phyloP scores from a whole-genome alignment of 2,329 filamentous ascomycete species.

The Fonsecaea multimorphosa region DNA sequence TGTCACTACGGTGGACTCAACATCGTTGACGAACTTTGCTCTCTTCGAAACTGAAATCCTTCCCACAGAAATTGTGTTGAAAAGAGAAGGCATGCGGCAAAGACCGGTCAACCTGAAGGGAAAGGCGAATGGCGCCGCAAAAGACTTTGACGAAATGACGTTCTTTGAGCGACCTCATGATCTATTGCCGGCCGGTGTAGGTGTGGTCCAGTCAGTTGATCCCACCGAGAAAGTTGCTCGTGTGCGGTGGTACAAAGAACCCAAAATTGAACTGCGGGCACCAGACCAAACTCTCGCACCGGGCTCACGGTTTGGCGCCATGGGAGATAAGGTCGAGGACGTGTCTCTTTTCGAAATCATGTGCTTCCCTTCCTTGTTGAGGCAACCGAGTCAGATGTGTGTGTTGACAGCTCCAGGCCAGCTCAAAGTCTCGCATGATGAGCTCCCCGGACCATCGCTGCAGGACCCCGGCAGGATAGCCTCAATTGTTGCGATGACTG shows the following conservation, averaged over 20 bases:
- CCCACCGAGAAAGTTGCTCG: constrained; percentile 62
- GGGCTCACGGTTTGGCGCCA: constrained; percentile 51
- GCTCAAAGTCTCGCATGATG: constrained; percentile 28
- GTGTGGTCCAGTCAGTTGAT: constrained; percentile 63
- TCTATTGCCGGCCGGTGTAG: constrained; percentile 57
- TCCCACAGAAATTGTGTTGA: constrained; percentile 62
- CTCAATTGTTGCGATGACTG: no score
- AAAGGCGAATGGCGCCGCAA: background rate
- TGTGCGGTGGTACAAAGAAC: constrained; percentile 60
- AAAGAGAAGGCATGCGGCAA: constrained; percentile 49
- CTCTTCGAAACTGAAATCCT: constrained; percentile 60
- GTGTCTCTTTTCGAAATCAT: constrained; percentile 66
- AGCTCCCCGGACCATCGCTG: no score
- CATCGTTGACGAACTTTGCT: constrained; percentile 46
- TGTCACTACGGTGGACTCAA: constrained; percentile 55
- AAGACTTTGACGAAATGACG: constrained; percentile 39
- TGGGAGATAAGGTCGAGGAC: constrained; percentile 54
- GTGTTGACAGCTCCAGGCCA: constrained; percentile 41
- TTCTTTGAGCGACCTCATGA: constrained; percentile 39
- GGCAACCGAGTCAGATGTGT: constrained; percentile 60
- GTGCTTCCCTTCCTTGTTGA: constrained; percentile 56
- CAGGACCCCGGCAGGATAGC: background rate
- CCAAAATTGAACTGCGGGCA: constrained; percentile 47
- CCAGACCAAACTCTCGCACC: constrained; percentile 48
- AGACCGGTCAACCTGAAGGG: constrained; percentile 8